phyloP scores from a whole-genome alignment of 176 grass and related monocot genomes.

The Raddia distichophylla region DNA sequence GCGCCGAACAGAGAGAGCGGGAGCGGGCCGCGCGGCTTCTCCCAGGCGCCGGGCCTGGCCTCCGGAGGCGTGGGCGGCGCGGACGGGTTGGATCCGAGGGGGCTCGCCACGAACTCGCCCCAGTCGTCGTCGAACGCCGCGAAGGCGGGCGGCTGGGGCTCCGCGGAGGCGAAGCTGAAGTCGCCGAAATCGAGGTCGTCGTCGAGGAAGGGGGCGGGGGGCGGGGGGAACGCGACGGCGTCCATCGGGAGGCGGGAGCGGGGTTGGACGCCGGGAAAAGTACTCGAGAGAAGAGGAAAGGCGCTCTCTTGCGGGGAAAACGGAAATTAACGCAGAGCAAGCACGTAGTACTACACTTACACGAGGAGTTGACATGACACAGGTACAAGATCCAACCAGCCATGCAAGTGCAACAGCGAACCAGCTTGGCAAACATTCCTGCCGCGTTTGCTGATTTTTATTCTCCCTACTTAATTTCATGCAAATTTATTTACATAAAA shows the following conservation, averaged over 20 bases:
- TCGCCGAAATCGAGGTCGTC: conserved; percentile 59
- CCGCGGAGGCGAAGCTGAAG: conserved; percentile 49
- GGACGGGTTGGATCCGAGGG: conserved; percentile 37
- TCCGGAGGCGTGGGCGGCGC: not conserved
- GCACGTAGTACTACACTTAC: too few species aligned
- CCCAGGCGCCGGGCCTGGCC: conserved; percentile 19
- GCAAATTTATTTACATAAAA: too few species aligned
- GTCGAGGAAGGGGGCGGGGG: conserved; percentile 50
- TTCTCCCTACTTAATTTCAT: not conserved
- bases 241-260: conserved; percentile 36
- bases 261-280: conserved; percentile 11
- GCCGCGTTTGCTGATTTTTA: too few species aligned
- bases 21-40: conserved; percentile 55
- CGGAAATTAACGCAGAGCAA: too few species aligned
- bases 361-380: too few species aligned
- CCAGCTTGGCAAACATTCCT: too few species aligned
- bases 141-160: conserved; percentile 1
- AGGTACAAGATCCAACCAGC: too few species aligned
- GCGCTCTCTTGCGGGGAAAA: too few species aligned
- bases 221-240: conserved; percentile 59
- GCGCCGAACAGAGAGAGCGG: conserved; percentile 61
- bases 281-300: not conserved
- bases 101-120: conserved; percentile 59
- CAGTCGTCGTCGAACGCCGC: conserved; percentile 61
- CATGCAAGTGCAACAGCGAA: too few species aligned